These are phyloP conservation scores for Saccharomyces pastorianus DNA, from an alignment of 1,139 yeast species.

Conservation along the genomic window DNA sequence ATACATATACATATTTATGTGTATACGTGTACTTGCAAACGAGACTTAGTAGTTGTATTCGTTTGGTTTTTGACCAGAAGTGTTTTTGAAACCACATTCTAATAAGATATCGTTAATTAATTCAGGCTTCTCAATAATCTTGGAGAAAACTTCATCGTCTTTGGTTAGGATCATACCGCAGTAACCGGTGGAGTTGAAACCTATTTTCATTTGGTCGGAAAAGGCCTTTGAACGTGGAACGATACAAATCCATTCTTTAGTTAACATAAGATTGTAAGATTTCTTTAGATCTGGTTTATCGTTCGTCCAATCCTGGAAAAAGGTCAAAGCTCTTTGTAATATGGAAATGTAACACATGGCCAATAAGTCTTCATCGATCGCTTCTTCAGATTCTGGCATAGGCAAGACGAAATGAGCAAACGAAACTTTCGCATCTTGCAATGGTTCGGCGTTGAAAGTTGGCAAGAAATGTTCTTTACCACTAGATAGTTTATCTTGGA, in stretches of 20 bases:
- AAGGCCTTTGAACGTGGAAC: slow-evolving; percentile 61
- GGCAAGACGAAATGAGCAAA: slow-evolving; percentile 79
- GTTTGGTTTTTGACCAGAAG: slow-evolving; percentile 37
- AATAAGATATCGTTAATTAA: slow-evolving; percentile 43
- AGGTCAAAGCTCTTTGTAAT: slow-evolving; percentile 62
- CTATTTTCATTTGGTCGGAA: slow-evolving; percentile 35
- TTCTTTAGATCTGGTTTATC: slow-evolving; percentile 29
- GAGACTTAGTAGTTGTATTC: slow-evolving; percentile 31
- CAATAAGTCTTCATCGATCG: slow-evolving; percentile 42
- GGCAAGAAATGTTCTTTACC: slow-evolving; percentile 48
- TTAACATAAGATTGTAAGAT: slow-evolving; percentile 76
- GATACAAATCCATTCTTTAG: slow-evolving; percentile 72
- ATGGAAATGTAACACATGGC: slow-evolving; percentile 62
- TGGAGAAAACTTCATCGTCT: slow-evolving; percentile 42
- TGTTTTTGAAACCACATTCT: slow-evolving; percentile 59
- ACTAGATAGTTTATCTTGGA: slow-evolving; percentile 48
- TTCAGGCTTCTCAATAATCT: slow-evolving; percentile 34
- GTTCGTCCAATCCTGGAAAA: slow-evolving; percentile 44
- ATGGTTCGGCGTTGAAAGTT: slow-evolving; percentile 46
- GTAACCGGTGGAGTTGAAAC: slow-evolving; percentile 74
- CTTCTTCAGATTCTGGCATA: slow-evolving; percentile 42
- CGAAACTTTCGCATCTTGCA: slow-evolving; percentile 53
- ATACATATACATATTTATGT: background rate
- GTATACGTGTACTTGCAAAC: background rate
- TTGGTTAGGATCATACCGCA: slow-evolving; percentile 75